A percentile compares a stretch with the other conserved stretches of the same genome.
phyloP scores from a whole-genome alignment of 75 land plant genomes.

The Pinus tabuliformis region DNA sequence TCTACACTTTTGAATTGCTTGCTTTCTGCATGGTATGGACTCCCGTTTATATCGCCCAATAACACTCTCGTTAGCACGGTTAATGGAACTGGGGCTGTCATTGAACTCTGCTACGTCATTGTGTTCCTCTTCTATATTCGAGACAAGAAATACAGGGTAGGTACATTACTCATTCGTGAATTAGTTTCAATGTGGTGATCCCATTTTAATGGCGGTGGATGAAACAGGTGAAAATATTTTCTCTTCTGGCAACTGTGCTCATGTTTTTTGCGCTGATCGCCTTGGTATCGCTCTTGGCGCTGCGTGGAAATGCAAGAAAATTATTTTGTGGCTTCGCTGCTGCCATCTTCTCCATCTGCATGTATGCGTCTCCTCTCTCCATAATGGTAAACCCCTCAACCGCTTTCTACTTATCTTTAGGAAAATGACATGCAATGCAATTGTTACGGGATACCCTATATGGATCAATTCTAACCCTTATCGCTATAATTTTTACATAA shows the following conservation, averaged over 20 bases:
- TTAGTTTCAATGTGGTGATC: too few relatives aligned
- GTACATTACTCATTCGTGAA: neutral
- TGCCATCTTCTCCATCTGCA: constrained; percentile 68
- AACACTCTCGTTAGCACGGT: constrained; percentile 70
- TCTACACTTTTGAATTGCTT: constrained; percentile 65
- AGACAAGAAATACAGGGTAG: constrained; percentile 33
- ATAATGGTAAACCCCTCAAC: constrained; percentile 42
- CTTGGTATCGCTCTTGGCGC: constrained; percentile 41
- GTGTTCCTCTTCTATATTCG: constrained; percentile 49
- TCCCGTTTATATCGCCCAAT: constrained; percentile 75
- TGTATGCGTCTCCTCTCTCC: constrained; percentile 92
- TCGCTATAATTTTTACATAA: too few relatives aligned
- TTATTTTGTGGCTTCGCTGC: constrained; percentile 64
- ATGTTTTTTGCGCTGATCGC: constrained; percentile 31
- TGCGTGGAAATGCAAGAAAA: constrained; percentile 47
- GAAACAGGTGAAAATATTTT: constrained; percentile 16
- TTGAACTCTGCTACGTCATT: constrained; percentile 59
- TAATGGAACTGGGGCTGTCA: constrained; percentile 60
- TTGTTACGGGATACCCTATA: too few relatives aligned
- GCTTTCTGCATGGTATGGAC: constrained; percentile 58
- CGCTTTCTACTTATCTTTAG: too few relatives aligned
- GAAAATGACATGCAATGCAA: too few relatives aligned
- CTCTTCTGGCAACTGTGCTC: constrained; percentile 33
- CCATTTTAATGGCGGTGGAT: neutral
- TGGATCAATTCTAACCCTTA: too few relatives aligned